Base-by-base conservation (phyloP, 768 basidiomycete genomes). In the Mycena amicta region DNA sequence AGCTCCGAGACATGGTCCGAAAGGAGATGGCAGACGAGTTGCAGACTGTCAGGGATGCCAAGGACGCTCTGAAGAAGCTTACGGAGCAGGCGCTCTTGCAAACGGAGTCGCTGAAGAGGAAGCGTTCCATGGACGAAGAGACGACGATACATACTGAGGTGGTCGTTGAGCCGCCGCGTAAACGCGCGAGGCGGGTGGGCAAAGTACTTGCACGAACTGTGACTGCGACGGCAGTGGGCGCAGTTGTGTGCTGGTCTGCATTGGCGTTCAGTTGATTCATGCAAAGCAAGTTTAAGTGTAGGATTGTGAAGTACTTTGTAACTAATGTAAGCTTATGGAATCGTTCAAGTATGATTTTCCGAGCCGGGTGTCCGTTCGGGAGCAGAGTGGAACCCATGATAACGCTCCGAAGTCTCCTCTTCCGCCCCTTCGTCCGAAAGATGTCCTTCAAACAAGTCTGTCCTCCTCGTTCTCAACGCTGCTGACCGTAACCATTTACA, bases 211-310 rank as follows among this genome's bases (percentile, higher is more conserved):
- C 76, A 37, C 83, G 83, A 46, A 89, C 88, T 5, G 82, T 84
- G 5, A 81, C 85, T 3, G 84, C 83, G 18, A 80, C 86, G 29
- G 80, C 82, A 1, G 71, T 91, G 39, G 89, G 89, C 25, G 89
- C 88, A 15, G 84, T 86, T 13, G 85, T 83, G 3, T 80, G 89
- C 2, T 91, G 89, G 89, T 83, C 85, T 18, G 87, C 87, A 25
- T 71, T 92, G 56, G 89, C 89, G 1, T 91, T 86, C 70, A 77
- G 75, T 60, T 88, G 66, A 62, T 1, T 29, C 33, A 41, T 47
- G 41, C 50, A 52, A 13, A 12, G 5, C 16, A 57, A 39, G 55
- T 61, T 46, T 53, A 1, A 31, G 46, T 60, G 47, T 41, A 26
- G 18, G 23, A n/a, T n/a, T n/a, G n/a, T 55, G 8, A 28, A 40